These are phyloP conservation scores for Ceratocystis harringtonii DNA, from an alignment of 2,329 filamentous ascomycete species.

Conservation along the genomic window DNA sequence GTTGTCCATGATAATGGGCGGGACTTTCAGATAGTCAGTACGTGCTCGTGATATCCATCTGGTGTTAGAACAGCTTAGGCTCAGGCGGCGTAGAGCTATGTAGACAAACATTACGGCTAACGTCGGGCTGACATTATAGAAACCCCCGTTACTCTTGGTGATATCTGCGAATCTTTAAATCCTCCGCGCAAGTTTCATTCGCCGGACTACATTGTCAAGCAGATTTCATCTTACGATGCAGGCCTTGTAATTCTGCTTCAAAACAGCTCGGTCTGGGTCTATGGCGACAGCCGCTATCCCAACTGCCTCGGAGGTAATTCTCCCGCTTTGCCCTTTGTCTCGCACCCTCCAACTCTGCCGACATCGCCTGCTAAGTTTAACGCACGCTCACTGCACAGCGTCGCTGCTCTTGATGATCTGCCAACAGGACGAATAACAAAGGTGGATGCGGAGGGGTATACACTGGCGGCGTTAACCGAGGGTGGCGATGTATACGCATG, in stretches of 20 bases:
- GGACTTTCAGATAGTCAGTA: background rate
- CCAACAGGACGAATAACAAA: conserved; percentile 36
- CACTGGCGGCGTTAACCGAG: conserved; percentile 41
- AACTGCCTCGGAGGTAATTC: conserved; percentile 30
- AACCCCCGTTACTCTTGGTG: background rate
- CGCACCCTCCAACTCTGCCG: background rate
- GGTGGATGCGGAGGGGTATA: conserved; percentile 42
- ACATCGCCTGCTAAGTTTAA: background rate
- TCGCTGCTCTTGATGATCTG: conserved; percentile 31
- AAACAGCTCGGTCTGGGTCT: conserved; percentile 33
- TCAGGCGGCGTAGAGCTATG: background rate
- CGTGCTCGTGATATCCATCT: background rate
- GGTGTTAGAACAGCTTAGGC: background rate
- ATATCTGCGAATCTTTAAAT: background rate
- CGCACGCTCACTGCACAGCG: background rate
- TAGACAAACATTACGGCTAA: background rate
- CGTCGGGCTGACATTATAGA: background rate
- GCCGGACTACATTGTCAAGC: conserved; percentile 22
- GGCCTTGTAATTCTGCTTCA: conserved; percentile 35
- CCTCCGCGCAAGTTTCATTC: background rate
- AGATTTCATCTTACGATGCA: conserved; percentile 34
- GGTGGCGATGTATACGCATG: conserved; percentile 47
- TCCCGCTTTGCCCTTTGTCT: conserved; percentile 22
- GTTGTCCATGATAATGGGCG: background rate
- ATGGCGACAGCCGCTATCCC: conserved; percentile 44